These are phyloP conservation scores for Suillus americanus DNA, from an alignment of 768 basidiomycete genomes.

Conservation along the genomic window DNA sequence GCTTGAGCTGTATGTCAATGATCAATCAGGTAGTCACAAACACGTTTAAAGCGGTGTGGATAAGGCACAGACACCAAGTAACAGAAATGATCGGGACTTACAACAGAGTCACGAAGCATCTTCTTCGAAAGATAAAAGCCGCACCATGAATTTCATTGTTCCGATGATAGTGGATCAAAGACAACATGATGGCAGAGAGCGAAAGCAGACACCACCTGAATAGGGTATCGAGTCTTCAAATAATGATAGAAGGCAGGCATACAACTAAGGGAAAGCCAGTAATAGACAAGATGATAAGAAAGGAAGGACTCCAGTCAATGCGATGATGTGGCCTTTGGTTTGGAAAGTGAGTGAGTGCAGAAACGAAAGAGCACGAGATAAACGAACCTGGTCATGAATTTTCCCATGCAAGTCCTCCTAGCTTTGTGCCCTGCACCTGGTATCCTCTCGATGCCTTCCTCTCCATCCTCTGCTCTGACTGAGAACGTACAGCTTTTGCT, in stretches of 20 bases:
- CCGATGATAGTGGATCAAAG: neutral
- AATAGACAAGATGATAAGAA: neutral
- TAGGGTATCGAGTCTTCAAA: neutral
- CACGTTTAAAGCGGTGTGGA: neutral
- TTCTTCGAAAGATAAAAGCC: neutral
- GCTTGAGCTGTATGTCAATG: neutral
- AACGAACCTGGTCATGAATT: neutral
- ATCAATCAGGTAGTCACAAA: neutral
- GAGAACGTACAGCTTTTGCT: conserved; percentile 61
- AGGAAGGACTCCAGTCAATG: neutral
- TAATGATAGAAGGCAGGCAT: neutral
- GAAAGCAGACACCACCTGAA: neutral
- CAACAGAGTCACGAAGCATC: neutral
- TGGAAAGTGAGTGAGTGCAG: neutral
- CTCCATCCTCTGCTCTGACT: conserved; percentile 64
- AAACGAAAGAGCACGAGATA: neutral
- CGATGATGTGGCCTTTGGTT: neutral
- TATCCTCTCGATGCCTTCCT: conserved; percentile 71
- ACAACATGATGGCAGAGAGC: neutral
- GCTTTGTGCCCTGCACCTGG: conserved; percentile 43
- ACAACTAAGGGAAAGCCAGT: neutral
- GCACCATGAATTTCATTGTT: neutral
- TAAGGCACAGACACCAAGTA: neutral
- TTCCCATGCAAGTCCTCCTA: conserved; percentile 19
- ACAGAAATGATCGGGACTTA: neutral